Conservation (phyloP, 2,329 filamentous ascomycete genomes). For the Colletotrichum euphorbiae region DNA sequence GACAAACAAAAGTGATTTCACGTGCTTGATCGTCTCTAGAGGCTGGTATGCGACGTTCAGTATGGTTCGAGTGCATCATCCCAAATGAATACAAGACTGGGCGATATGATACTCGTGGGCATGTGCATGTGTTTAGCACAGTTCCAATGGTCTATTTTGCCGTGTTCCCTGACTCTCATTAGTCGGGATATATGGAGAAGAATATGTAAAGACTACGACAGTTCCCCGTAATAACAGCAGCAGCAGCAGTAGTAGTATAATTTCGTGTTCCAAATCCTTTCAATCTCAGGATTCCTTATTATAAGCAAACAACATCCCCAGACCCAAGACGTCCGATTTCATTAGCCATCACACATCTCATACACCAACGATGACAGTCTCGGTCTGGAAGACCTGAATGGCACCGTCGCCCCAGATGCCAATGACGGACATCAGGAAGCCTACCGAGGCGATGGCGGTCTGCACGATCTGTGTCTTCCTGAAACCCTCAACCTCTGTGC, state of each 20-base stretch:
- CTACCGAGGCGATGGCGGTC: constrained; percentile 65
- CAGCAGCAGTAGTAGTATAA: constrained; percentile 9
- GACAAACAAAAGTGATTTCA: neutral
- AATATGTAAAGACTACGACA: constrained; percentile 36
- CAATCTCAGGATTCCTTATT: constrained; percentile 32
- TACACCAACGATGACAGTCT: constrained; percentile 40
- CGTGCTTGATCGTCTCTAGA: neutral
- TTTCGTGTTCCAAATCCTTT: constrained; percentile 25
- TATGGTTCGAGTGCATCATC: neutral
- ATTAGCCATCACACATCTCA: constrained; percentile 1
- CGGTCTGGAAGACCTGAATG: constrained; percentile 41
- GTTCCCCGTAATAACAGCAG: constrained; percentile 4
- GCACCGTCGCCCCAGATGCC: constrained; percentile 75
- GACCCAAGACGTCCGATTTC: neutral
- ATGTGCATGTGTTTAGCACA: neutral
- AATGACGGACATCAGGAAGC: constrained; percentile 71
- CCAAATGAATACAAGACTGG: too few relatives aligned
- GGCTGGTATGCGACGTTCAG: too few relatives aligned
- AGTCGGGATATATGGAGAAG: constrained; percentile 16
- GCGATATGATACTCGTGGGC: too few relatives aligned
- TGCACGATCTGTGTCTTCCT: constrained; percentile 65
- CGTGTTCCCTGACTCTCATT: constrained; percentile 17
- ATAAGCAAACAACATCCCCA: constrained; percentile 16
- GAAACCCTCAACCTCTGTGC: constrained; percentile 66
- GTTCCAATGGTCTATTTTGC: constrained; percentile 33